Evolutionary conservation across 768 basidiomycete genomes (phyloP), one percentile per base, ranked within the genome.

Genomic region (Asterophora parasitica): DNA sequence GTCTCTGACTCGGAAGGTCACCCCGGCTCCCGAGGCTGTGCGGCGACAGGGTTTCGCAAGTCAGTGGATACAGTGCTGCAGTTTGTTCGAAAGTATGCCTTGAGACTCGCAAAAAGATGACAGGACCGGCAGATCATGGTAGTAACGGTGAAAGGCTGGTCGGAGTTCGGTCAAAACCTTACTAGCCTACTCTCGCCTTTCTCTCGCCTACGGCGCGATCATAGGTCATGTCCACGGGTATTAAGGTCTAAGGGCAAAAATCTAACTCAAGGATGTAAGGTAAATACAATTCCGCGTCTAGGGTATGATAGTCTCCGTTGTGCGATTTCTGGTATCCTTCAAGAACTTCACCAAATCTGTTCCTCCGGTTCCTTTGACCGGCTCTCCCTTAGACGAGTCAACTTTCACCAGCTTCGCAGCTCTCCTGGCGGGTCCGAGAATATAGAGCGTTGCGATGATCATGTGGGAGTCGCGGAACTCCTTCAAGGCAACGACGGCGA

Each of bases 391-490:
- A 32, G 48, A 60, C 59, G 52, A 64, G 58, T 28, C 59, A 13
- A 6, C 26, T 50, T 43, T 52, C 9, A 11, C 49, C 50, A 54
- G 41, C 55, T 49, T 59, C 56, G 58, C 53, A 7, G 63, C 62
- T 26, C 63, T 58, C 50, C 71, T 65, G 3, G 88, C 82, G 32
- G 88, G 89, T n/a, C 74, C 74, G 23, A 92, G 70, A 48, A 92
- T 88, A 61, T 88, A 92, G 33, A 82, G 52, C 8, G 83, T 73
- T 15, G 82, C 87, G 50, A 92, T 82, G 42, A 78, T 73, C 66
- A 92, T 81, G 64, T 92, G 90, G 13, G 77, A 75, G 50, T 92
- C 87, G 42, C 90, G 68, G 58, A 92, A 85, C 52, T 72, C 67
- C 62, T 86, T 88, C 49, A 92, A 70, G 0, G 88, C 74, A 7